Evolutionary conservation across 1,284 basidiomycete species (phyloP).

Genomic region (Apiotrichum mycotoxinovorans): DNA sequence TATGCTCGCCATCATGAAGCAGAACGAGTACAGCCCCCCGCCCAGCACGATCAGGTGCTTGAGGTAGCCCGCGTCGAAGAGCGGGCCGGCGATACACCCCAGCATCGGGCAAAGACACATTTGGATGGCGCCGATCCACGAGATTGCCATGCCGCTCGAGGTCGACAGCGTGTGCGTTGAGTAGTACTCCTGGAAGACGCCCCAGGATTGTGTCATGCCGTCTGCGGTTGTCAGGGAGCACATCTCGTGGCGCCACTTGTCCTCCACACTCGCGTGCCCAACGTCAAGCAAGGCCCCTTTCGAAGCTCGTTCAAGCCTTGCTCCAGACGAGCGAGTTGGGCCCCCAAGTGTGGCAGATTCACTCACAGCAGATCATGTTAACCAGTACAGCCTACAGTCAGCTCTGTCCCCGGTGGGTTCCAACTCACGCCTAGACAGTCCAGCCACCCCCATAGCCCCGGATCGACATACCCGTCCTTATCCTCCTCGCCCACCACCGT

Average conservation of each 20-base stretch:
- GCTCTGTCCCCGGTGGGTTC: not conserved
- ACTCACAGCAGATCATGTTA: slow-evolving; percentile 38
- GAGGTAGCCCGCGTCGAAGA: slow-evolving; percentile 62
- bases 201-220: slow-evolving; percentile 23
- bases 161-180: slow-evolving; percentile 14
- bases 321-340: too few species aligned
- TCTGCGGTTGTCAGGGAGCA: slow-evolving; percentile 33
- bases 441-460: slow-evolving; percentile 4
- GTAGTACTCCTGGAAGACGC: slow-evolving; percentile 39
- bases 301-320: too few species aligned
- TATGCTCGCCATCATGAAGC: slow-evolving; percentile 59
- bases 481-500: not conserved
- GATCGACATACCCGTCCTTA: slow-evolving; percentile 3
- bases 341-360: too few species aligned
- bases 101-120: slow-evolving; percentile 53
- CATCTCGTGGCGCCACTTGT: slow-evolving; percentile 25
- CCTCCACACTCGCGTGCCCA: not conserved
- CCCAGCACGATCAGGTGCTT: slow-evolving; percentile 52
- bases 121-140: slow-evolving; percentile 72
- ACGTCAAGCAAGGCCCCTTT: too few species aligned
- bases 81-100: slow-evolving; percentile 55
- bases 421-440: slow-evolving; percentile 4
- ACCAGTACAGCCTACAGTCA: slow-evolving; percentile 20
- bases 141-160: slow-evolving; percentile 33
- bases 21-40: slow-evolving; percentile 54